A percentile compares a stretch with the other conserved stretches of the same genome.
These are phyloP conservation scores for Fusarium incarnatum DNA, from an alignment of 2,329 filamentous ascomycete species.

Conservation along the genomic window DNA sequence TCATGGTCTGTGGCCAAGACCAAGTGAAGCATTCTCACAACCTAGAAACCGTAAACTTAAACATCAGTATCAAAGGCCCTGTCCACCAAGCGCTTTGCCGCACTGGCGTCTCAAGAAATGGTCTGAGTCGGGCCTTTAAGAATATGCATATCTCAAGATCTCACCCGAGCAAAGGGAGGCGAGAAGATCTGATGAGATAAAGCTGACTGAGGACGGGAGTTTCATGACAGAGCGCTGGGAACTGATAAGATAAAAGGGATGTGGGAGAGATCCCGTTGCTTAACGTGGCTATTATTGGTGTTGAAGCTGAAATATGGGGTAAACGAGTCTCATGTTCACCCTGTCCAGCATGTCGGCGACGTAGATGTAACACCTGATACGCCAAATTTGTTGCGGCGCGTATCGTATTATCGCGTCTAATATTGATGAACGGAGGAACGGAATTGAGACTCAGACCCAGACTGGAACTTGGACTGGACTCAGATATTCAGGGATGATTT, in stretches of 20 bases:
- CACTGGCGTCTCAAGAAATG: background rate
- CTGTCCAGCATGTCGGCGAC: constrained; percentile 12
- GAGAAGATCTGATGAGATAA: background rate
- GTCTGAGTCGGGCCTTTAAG: background rate
- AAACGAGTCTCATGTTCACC: constrained; percentile 1
- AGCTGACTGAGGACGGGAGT: background rate
- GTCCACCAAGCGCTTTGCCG: background rate
- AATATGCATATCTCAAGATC: background rate
- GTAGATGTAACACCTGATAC: constrained; percentile 19
- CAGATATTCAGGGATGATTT: constrained; percentile 1
- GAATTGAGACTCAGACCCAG: background rate
- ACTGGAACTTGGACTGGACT: background rate
- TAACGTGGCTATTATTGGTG: background rate
- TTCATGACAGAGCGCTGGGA: background rate
- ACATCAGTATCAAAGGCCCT: background rate
- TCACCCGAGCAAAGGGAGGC: background rate
- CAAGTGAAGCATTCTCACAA: background rate
- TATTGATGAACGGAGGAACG: background rate
- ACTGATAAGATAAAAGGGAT: background rate
- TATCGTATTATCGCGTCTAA: constrained; percentile 9
- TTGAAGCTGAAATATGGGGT: background rate
- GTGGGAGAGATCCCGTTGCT: background rate
- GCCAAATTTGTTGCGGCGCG: constrained; percentile 22
- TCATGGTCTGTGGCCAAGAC: background rate
- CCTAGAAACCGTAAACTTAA: background rate